Evolutionary conservation across 352 stramenopile genomes (phyloP), one percentile per base, ranked within the genome.

Genomic region (Phytophthora citrophthora): DNA sequence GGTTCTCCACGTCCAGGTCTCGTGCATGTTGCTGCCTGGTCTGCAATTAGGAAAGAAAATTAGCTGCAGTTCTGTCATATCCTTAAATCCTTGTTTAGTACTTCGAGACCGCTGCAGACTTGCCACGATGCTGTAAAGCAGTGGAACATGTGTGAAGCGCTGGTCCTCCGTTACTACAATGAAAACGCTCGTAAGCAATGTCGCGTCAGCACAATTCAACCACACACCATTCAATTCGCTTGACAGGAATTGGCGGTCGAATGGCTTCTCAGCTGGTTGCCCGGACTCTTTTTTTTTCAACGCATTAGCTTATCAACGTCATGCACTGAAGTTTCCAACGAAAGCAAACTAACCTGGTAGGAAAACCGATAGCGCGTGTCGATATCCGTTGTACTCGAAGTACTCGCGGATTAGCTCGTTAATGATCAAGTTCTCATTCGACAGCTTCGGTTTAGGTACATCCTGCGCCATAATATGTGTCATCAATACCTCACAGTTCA

Each of bases 361-460:
- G 36, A 97, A 96, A 16, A 97, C 89, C 5, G 90, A 97, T 26
- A 96, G 77, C 0, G 89, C 77, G 47, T 96, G 86, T 7, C 81
- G 68, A 64, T 98, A 98, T n/a, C 90, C 89, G 54, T 98, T 98
- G 77, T 96, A 98, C 48, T 93, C 79, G 9, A 98, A 71, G 66
- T 98, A 98, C 44, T 98, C 94, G 6, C 90, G 80, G 48, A 98
- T 96, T 18, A 98, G 75, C 75, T 98, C 93, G 62, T 98, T 98
- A 55, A 98, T 95, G 44, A 98, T 69, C 40, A 98, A 74, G 66
- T 97, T 98, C 44, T 98, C 93, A 62, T 95, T 97, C 16, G 86
- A 96, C 1, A 97, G 68, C 43, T 82, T 90, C 18, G 89, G 90
- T 50, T 90, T 93, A 0, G 82, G 79, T 0, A 81, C 76, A 12